Percentiles rank a stretch among this genome's conserved stretches.
Conservation (phyloP, 1,284 basidiomycete species). For the Boletus holoroseus region DNA sequence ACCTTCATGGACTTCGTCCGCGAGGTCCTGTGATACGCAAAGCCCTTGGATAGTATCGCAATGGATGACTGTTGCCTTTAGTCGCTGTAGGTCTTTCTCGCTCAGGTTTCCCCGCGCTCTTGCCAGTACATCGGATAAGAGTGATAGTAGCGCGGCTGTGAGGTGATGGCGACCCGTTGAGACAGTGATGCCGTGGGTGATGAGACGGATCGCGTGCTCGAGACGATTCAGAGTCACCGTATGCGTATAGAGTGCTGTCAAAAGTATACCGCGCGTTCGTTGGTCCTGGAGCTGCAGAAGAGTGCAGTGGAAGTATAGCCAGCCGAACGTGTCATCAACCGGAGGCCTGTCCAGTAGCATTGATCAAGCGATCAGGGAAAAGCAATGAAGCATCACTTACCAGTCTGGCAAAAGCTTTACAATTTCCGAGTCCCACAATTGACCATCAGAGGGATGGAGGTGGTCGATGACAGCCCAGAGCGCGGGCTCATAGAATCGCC, state of each 20-base stretch:
- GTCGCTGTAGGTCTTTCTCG: slow-evolving; percentile 24
- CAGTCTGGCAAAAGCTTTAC: slow-evolving; percentile 20
- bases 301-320: slow-evolving; percentile 42
- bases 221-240: slow-evolving; percentile 28
- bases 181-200: slow-evolving; percentile 37
- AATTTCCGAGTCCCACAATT: slow-evolving; percentile 38
- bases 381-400: slow-evolving; percentile 26
- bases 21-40: slow-evolving; percentile 29
- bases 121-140: slow-evolving; percentile 37
- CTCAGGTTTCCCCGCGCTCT: slow-evolving; percentile 27
- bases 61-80: slow-evolving; percentile 42
- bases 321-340: slow-evolving; percentile 36
- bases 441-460: slow-evolving; percentile 39
- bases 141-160: slow-evolving; percentile 28
- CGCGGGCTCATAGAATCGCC: slow-evolving; percentile 40
- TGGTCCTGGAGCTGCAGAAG: slow-evolving; percentile 22
- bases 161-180: slow-evolving; percentile 19
- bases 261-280: slow-evolving; percentile 25
- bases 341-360: slow-evolving; percentile 8
- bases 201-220: slow-evolving; percentile 36
- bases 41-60: slow-evolving; percentile 31
- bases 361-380: background rate
- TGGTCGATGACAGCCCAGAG: slow-evolving; percentile 41
- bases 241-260: slow-evolving; percentile 30
- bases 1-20: slow-evolving; percentile 34